A percentile compares a stretch with the other conserved stretches of the same genome.
phyloP scores from a whole-genome alignment of 352 stramenopile genomes.

The Globisporangium alternatum region DNA sequence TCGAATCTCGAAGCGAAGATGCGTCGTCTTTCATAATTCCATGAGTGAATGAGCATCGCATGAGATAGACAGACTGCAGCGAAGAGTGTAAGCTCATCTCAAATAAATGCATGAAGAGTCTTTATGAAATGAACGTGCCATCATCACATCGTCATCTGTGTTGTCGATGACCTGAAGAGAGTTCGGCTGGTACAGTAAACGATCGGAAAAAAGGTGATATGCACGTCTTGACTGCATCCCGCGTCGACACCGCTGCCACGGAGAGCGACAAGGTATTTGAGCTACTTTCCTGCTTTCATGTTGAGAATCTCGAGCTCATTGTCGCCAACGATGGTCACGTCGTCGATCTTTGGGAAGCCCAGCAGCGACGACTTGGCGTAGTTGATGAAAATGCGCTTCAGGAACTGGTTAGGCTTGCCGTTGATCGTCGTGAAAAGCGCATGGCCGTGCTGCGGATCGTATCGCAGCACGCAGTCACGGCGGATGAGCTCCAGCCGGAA shows the following conservation, averaged over 20 bases:
- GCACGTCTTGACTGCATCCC: neutral
- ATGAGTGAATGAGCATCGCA: neutral
- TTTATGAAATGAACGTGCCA: neutral
- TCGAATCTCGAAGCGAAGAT: constrained; percentile 52
- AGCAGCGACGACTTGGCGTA: constrained; percentile 36
- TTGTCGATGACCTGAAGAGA: neutral
- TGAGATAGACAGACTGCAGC: neutral
- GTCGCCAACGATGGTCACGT: constrained; percentile 36
- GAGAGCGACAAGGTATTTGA: neutral
- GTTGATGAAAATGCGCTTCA: constrained; percentile 51
- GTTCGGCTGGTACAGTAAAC: neutral
- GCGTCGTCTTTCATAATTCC: constrained; percentile 28
- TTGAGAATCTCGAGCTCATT: constrained; percentile 32
- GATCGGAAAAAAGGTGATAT: neutral
- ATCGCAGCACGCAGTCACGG: constrained; percentile 44
- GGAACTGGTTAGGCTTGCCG: constrained; percentile 44
- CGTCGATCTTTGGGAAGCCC: constrained; percentile 33
- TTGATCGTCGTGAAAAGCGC: constrained; percentile 55
- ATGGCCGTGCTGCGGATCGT: constrained; percentile 34
- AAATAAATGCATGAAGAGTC: neutral
- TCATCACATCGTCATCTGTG: neutral
- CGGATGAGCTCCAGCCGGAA: constrained; percentile 46
- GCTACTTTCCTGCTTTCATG: constrained; percentile 9
- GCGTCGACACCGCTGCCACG: neutral
- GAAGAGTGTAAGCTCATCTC: neutral